Percentiles rank a stretch among this genome's conserved stretches.
phyloP scores from a whole-genome alignment of 768 basidiomycete species.

The Lentinula raphanica region DNA sequence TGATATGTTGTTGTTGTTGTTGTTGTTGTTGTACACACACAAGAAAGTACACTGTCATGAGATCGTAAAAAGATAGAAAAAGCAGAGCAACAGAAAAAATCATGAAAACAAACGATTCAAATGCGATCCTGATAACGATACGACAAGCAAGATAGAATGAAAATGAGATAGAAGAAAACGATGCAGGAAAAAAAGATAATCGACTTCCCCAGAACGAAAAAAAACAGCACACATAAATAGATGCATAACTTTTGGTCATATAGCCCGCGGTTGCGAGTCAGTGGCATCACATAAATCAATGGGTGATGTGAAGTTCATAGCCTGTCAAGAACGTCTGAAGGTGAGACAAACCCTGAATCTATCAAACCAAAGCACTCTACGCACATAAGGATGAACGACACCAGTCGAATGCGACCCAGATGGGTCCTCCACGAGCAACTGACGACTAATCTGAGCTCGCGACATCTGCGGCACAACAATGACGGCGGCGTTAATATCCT shows the following conservation, averaged over 20 bases:
- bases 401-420: background rate
- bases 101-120: background rate
- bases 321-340: constrained; percentile 13
- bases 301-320: constrained; percentile 33
- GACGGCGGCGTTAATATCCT: background rate
- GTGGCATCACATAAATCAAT: constrained; percentile 20
- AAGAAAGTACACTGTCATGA: background rate
- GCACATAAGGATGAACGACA: constrained; percentile 13
- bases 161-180: too few relatives aligned
- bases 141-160: too few relatives aligned
- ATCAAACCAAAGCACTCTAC: background rate
- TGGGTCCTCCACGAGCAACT: constrained; percentile 5
- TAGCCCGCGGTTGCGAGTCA: background rate
- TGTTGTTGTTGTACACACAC: background rate
- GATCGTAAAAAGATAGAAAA: background rate
- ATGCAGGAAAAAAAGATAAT: background rate
- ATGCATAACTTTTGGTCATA: background rate
- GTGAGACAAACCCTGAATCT: constrained; percentile 12
- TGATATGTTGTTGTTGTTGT: too few relatives aligned
- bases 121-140: background rate
- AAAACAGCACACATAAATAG: background rate
- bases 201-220: background rate
- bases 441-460: background rate
- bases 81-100: too few relatives aligned
- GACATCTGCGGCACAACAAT: background rate